These are phyloP conservation scores for Fusarium azukiicola DNA, from an alignment of 2,329 filamentous ascomycete genomes.

Conservation along the genomic window DNA sequence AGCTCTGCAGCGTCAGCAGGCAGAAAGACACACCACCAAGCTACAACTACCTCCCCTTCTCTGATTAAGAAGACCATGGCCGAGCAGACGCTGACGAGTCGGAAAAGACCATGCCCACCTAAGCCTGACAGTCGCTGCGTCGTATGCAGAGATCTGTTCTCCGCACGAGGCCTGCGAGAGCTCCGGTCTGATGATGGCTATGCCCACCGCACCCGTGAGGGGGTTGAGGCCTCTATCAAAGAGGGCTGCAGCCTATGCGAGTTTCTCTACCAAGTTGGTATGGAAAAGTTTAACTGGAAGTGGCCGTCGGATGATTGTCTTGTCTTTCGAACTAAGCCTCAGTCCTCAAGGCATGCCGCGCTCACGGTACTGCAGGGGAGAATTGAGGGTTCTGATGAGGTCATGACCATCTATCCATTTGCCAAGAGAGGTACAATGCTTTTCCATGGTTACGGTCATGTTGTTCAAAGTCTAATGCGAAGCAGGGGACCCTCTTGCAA, in stretches of 20 bases:
- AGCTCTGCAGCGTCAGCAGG: no score
- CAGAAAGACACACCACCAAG: no score
- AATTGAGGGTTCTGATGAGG: not conserved
- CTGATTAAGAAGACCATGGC: not conserved
- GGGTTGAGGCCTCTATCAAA: not conserved
- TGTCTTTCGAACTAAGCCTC: not conserved
- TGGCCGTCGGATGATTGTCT: not conserved
- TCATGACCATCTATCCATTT: not conserved
- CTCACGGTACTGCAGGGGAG: not conserved
- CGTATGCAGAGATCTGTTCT: not conserved
- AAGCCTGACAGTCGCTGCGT: not conserved
- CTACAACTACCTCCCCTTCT: not conserved
- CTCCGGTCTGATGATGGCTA: not conserved
- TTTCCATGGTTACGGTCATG: rapidly evolving
- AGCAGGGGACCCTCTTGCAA: not conserved
- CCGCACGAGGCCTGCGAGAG: not conserved
- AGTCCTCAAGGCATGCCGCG: not conserved
- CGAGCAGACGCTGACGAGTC: not conserved
- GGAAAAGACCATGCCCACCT: not conserved
- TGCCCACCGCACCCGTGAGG: not conserved
- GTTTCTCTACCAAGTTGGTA: not conserved
- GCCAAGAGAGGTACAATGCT: not conserved
- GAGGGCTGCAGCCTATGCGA: not conserved
- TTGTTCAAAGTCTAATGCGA: not conserved
- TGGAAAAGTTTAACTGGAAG: not conserved